Evolutionary conservation across 2,329 filamentous ascomycete genomes (phyloP).

Genomic region (Fusarium transvaalense): DNA sequence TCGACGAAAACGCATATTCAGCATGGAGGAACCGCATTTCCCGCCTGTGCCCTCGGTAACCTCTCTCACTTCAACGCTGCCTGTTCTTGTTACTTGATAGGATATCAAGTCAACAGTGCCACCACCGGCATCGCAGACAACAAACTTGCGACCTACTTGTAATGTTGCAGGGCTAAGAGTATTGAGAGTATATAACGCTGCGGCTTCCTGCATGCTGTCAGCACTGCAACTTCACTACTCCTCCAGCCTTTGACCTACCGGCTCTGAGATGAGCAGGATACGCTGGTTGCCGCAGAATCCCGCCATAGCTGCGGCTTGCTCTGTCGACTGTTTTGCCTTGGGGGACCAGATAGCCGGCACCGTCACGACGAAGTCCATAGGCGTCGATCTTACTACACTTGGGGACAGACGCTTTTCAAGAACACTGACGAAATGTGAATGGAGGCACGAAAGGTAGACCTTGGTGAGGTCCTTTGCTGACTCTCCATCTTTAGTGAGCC

Average conservation of each 20-base stretch:
- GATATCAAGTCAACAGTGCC: slow-evolving; percentile 68
- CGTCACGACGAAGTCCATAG: slow-evolving; percentile 67
- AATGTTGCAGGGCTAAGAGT: slow-evolving; percentile 58
- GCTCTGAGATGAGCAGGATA: slow-evolving; percentile 64
- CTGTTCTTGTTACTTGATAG: slow-evolving; percentile 60
- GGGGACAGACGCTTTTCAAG: slow-evolving; percentile 59
- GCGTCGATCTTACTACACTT: slow-evolving; percentile 57
- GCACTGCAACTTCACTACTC: neutral
- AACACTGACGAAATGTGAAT: slow-evolving; percentile 61
- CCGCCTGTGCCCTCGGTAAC: slow-evolving; percentile 63
- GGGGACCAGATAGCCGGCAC: slow-evolving; percentile 72
- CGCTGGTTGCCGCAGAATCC: slow-evolving; percentile 57
- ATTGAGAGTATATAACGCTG: slow-evolving; percentile 63
- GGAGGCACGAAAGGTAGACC: slow-evolving; percentile 61
- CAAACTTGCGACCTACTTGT: slow-evolving; percentile 61
- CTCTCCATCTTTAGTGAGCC: slow-evolving; percentile 50
- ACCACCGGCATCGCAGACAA: slow-evolving; percentile 67
- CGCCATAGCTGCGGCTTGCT: slow-evolving; percentile 55
- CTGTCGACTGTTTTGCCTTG: slow-evolving; percentile 64
- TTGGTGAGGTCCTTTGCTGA: slow-evolving; percentile 54
- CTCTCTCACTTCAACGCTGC: slow-evolving; percentile 61
- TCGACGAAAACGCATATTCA: slow-evolving; percentile 62
- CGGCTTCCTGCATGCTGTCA: slow-evolving; percentile 58
- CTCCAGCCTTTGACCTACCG: slow-evolving; percentile 48
- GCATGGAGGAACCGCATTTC: slow-evolving; percentile 63